Evolutionary conservation across 805 yeast species (phyloP).

Genomic region (Nakazawaea ishiwadae): DNA sequence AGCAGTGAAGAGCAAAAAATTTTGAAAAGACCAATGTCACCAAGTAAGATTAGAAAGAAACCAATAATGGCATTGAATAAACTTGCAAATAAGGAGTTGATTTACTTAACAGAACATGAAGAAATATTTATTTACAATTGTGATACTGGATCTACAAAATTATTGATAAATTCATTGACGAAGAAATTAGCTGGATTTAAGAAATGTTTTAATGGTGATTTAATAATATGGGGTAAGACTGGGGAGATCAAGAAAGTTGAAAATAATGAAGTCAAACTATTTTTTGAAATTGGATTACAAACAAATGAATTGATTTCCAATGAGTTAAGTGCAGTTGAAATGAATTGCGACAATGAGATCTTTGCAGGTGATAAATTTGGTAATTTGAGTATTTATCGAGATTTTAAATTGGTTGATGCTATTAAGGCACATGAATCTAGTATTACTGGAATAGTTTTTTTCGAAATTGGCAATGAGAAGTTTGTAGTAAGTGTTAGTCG

Average conservation of each 20-base stretch:
- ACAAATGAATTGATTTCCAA: slow-evolving; percentile 33
- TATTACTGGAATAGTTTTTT: slow-evolving; percentile 39
- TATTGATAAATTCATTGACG: slow-evolving; percentile 32
- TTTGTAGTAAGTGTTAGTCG: slow-evolving; percentile 47
- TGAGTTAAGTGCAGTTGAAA: slow-evolving; percentile 36
- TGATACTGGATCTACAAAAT: slow-evolving; percentile 7
- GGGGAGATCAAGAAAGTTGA: slow-evolving; percentile 32
- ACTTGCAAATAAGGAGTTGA: slow-evolving; percentile 20
- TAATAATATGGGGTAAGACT: slow-evolving; percentile 36
- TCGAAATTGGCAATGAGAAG: slow-evolving; percentile 22
- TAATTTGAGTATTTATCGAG: slow-evolving; percentile 19
- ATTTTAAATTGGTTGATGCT: slow-evolving; percentile 19
- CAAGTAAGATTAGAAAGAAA: slow-evolving; percentile 22
- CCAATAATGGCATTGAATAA: slow-evolving; percentile 29
- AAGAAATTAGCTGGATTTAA: slow-evolving; percentile 36
- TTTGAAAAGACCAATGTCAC: slow-evolving; percentile 21
- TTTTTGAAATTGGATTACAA: slow-evolving; percentile 17
- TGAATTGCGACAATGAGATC: slow-evolving; percentile 21
- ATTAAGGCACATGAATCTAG: slow-evolving; percentile 48
- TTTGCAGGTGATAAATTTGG: slow-evolving; percentile 50
- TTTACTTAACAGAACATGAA: slow-evolving; percentile 32
- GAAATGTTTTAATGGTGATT: slow-evolving; percentile 23
- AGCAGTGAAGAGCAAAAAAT: neutral
- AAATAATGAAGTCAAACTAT: slow-evolving; percentile 11
- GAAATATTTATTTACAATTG: slow-evolving; percentile 29